These are phyloP conservation scores for Aspergillus kassunensis DNA, from an alignment of 495 filamentous ascomycete species.

Conservation along the genomic window DNA sequence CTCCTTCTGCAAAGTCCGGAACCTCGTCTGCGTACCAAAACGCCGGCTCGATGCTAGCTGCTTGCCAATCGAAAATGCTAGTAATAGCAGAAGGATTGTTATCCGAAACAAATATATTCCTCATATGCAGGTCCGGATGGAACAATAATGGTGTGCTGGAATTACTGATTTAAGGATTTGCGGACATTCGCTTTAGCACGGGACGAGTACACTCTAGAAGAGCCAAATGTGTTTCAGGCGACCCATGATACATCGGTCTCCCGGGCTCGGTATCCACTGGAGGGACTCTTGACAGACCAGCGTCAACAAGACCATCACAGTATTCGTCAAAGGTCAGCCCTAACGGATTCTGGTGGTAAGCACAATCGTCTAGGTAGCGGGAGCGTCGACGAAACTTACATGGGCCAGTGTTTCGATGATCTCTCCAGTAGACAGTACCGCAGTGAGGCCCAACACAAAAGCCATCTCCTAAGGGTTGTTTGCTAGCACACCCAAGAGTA, in stretches of 20 bases:
- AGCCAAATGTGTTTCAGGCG: constrained; percentile 21
- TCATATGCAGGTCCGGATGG: constrained; percentile 39
- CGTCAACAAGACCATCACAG: constrained; percentile 34
- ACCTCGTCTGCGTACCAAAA: constrained; percentile 36
- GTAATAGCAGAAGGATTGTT: constrained; percentile 37
- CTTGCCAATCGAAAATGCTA: constrained; percentile 41
- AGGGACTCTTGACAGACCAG: constrained; percentile 34
- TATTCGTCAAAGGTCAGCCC: constrained; percentile 30
- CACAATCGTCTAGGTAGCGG: not conserved
- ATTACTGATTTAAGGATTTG: constrained; percentile 21
- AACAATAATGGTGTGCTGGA: constrained; percentile 28
- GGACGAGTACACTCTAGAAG: constrained; percentile 21
- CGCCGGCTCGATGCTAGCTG: constrained; percentile 33
- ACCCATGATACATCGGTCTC: constrained; percentile 26
- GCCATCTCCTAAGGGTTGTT: constrained; percentile 21
- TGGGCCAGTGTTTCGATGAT: constrained; percentile 31
- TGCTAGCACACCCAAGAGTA: constrained; percentile 15
- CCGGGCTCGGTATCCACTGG: constrained; percentile 4
- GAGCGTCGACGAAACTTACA: constrained; percentile 28
- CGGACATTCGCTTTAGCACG: constrained; percentile 25
- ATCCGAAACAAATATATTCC: constrained; percentile 43
- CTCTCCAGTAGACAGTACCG: constrained; percentile 33
- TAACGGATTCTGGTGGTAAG: constrained; percentile 10
- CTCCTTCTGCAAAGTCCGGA: constrained; percentile 30
- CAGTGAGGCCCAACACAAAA: constrained; percentile 42